These are phyloP conservation scores for Henckelia pumila DNA, from an alignment of 257 asterid species.

Conservation along the genomic window DNA sequence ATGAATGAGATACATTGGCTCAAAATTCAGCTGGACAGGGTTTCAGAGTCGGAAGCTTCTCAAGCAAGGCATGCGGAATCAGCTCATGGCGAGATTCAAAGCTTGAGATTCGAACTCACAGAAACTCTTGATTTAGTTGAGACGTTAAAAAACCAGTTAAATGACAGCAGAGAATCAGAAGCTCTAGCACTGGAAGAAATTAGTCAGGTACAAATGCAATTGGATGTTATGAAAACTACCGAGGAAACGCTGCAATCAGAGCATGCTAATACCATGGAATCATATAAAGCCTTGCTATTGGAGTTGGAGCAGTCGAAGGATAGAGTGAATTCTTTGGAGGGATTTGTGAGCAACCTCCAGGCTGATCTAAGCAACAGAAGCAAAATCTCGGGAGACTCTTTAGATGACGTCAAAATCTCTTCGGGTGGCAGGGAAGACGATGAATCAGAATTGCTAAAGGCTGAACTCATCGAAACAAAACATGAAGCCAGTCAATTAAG, in stretches of 20 bases:
- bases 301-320: constrained; percentile 65
- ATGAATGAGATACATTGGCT: constrained; percentile 75
- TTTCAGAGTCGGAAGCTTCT: constrained; percentile 60
- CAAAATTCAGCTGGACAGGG: constrained; percentile 53
- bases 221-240: constrained; percentile 50
- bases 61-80: constrained; percentile 72
- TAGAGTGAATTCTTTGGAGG: constrained; percentile 50
- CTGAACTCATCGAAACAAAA: constrained; percentile 39
- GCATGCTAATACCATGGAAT: constrained; percentile 41
- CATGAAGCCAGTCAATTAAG: constrained; percentile 45
- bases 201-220: constrained; percentile 47
- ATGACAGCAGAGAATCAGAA: constrained; percentile 60
- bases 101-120: constrained; percentile 59
- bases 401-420: constrained; percentile 15
- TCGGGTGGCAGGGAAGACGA: constrained; percentile 22
- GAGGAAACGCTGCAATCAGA: constrained; percentile 52
- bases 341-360: constrained; percentile 45
- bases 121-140: constrained; percentile 58
- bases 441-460: constrained; percentile 23
- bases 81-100: constrained; percentile 56
- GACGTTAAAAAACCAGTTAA: constrained; percentile 55
- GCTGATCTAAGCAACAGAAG: constrained; percentile 32
- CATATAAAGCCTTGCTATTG: constrained; percentile 37
- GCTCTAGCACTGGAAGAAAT: constrained; percentile 55
- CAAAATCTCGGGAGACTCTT: constrained; percentile 18